Percentiles rank a stretch among this genome's conserved stretches.
Evolutionary conservation across 805 yeast genomes (phyloP).

Genomic region (Metschnikowia henanensis): DNA sequence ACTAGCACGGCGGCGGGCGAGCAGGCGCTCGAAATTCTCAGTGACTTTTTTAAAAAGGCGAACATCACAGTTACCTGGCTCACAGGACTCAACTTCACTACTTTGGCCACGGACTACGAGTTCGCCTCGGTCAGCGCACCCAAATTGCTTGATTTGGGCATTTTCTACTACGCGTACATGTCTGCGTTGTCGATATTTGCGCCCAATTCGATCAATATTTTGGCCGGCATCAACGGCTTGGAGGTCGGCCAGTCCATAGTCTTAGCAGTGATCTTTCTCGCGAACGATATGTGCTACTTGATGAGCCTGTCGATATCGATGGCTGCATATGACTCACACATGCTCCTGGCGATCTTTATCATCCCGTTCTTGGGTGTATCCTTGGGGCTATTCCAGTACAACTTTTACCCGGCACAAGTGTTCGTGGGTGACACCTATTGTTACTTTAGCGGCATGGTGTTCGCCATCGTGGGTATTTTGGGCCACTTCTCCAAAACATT

Average conservation of each 20-base stretch:
- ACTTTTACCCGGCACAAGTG: slow-evolving; percentile 89
- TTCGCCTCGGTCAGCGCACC: slow-evolving; percentile 36
- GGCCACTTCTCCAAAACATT: slow-evolving; percentile 97
- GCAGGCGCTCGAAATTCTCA: slow-evolving; percentile 20
- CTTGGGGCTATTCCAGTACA: slow-evolving; percentile 68
- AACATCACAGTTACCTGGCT: slow-evolving; percentile 31
- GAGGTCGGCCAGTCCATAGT: slow-evolving; percentile 95
- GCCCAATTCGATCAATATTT: slow-evolving; percentile 92
- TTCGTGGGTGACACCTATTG: slow-evolving; percentile 99
- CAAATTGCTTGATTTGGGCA: slow-evolving; percentile 71
- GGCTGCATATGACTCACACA: slow-evolving; percentile 75
- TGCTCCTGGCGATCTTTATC: slow-evolving; percentile 74
- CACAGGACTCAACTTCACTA: slow-evolving; percentile 41
- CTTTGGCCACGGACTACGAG: slow-evolving; percentile 33
- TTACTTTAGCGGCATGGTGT: slow-evolving; percentile 98
- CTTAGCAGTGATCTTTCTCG: slow-evolving; percentile 63
- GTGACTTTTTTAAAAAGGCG: slow-evolving; percentile 25
- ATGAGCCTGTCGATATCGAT: slow-evolving; percentile 39
- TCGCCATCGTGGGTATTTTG: slow-evolving; percentile 93
- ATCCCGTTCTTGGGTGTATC: slow-evolving; percentile 89
- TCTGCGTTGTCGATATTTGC: slow-evolving; percentile 88
- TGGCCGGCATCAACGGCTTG: slow-evolving; percentile 95
- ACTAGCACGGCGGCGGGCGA: slow-evolving; percentile 35
- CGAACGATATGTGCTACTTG: slow-evolving; percentile 77
- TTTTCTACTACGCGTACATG: slow-evolving; percentile 85